phyloP scores from a whole-genome alignment of 1,284 basidiomycete species.

The Volvariella volvacea region DNA sequence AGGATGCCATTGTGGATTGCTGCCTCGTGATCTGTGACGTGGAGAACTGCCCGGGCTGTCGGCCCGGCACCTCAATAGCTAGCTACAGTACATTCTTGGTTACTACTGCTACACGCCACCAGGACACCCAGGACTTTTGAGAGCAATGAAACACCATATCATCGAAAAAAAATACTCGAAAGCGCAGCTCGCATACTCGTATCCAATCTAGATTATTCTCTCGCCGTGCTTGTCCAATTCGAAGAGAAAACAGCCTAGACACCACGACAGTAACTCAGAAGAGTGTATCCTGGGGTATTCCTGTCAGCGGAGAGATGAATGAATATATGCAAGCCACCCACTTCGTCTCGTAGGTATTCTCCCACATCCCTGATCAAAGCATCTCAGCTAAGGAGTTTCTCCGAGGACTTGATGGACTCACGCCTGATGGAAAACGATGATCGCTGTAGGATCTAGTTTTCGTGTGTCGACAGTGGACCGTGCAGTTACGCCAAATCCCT shows the following conservation, averaged over 20 bases:
- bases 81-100: no score
- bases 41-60: no score
- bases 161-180: not conserved
- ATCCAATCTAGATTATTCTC: no score
- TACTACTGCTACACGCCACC: no score
- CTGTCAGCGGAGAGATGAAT: constrained; percentile 9
- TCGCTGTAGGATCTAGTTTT: constrained; percentile 97
- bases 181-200: no score
- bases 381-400: constrained; percentile 2
- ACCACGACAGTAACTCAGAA: constrained; percentile 36
- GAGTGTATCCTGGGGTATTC: constrained; percentile 53
- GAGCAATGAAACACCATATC: not conserved
- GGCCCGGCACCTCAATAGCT: no score
- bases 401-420: constrained; percentile 44
- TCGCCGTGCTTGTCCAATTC: no score
- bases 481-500: constrained; percentile 98
- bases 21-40: no score
- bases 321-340: constrained; percentile 23
- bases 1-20: constrained; percentile 14
- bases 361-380: constrained; percentile 72
- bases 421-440: constrained; percentile 99
- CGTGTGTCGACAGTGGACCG: constrained; percentile 93
- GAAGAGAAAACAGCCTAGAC: not conserved
- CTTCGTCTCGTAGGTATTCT: constrained; percentile 94
- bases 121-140: no score